A percentile compares a stretch with the other conserved stretches of the same genome.
Evolutionary conservation across 495 filamentous ascomycete species (phyloP).

Genomic region (Podospora comata): DNA sequence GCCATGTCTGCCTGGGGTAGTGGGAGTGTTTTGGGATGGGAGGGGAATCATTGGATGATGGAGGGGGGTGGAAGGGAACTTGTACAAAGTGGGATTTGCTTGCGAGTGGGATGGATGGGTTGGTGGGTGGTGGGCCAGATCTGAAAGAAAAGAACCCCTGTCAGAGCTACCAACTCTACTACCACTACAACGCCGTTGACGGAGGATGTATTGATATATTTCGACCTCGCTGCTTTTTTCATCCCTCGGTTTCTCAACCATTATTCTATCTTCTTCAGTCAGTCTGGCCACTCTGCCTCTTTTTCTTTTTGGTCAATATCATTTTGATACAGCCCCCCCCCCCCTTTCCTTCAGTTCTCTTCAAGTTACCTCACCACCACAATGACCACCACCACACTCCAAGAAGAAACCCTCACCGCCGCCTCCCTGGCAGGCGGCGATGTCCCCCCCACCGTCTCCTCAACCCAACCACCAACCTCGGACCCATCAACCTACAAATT

Average conservation of each 20-base stretch:
- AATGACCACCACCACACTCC: not conserved
- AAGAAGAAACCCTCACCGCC: not conserved
- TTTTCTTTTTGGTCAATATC: not conserved
- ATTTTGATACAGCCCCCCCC: not conserved
- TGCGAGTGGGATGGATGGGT: not conserved
- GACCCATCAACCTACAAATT: slow-evolving; percentile 21
- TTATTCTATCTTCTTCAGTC: not conserved
- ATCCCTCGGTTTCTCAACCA: not conserved
- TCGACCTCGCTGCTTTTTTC: not conserved
- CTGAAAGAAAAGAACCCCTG: not conserved
- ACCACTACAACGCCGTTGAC: not conserved
- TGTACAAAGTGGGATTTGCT: not conserved
- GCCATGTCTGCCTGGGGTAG: not conserved
- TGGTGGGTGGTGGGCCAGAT: not conserved
- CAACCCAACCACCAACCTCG: not conserved
- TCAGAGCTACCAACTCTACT: not conserved
- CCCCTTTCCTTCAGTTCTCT: not conserved
- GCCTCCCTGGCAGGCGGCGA: not conserved
- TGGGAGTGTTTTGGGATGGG: not conserved
- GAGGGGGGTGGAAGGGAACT: not conserved
- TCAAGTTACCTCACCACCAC: not conserved
- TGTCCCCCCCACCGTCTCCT: not conserved
- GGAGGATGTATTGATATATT: not conserved
- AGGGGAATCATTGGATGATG: not conserved
- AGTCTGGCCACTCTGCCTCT: not conserved